These are phyloP conservation scores for Citrus medica DNA, from an alignment of 345 rosid species.

Conservation along the genomic window DNA sequence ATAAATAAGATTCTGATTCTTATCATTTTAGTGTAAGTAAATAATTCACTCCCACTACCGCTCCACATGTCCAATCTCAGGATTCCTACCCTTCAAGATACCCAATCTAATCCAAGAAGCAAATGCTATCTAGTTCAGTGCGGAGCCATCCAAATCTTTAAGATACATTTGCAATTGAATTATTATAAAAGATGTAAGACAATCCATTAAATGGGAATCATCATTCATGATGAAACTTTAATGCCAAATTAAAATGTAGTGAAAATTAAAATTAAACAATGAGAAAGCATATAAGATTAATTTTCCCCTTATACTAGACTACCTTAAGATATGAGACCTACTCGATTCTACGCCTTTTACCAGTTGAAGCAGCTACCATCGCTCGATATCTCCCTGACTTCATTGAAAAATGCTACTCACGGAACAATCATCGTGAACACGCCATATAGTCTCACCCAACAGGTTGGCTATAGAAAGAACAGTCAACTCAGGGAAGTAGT, in stretches of 20 bases:
- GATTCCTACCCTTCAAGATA: too few species aligned
- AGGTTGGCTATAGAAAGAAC: slow-evolving; percentile 77
- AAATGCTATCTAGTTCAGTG: too few species aligned
- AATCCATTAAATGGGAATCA: not conserved
- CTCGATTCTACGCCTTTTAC: not conserved
- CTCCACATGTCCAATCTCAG: too few species aligned
- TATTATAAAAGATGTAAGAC: not conserved
- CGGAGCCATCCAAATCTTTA: not conserved
- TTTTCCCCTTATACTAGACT: not conserved
- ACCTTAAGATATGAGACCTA: slow-evolving; percentile 4
- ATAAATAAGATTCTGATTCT: too few species aligned
- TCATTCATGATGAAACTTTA: not conserved
- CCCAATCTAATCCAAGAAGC: too few species aligned
- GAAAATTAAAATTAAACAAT: not conserved
- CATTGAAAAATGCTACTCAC: slow-evolving; percentile 67
- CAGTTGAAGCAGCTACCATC: not conserved
- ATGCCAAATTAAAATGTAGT: not conserved
- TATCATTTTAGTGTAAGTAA: too few species aligned
- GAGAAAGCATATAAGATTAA: not conserved
- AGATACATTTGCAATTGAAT: not conserved
- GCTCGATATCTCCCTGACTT: not conserved
- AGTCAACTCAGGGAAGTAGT: slow-evolving; percentile 76
- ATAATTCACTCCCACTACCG: too few species aligned
- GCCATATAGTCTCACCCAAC: slow-evolving; percentile 86
- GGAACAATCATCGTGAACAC: slow-evolving; percentile 82